Conservation (phyloP, 805 yeast species). For the Myxozyma geophila region DNA sequence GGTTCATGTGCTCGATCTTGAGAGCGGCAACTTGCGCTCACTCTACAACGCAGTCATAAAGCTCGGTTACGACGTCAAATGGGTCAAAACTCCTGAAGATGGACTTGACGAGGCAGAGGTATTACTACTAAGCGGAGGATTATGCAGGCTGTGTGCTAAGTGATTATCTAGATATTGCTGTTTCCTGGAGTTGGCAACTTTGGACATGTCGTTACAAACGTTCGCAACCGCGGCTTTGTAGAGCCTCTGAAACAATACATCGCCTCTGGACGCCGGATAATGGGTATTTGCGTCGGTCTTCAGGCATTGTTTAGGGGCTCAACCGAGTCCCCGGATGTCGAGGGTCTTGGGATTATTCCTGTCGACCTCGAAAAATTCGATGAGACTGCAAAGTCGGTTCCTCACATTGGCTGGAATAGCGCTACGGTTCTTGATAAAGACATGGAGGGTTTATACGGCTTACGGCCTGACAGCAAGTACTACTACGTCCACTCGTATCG, state of each 20-base stretch:
- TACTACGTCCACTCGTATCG: slow-evolving; percentile 97
- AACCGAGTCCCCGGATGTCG: slow-evolving; percentile 67
- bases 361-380: slow-evolving; percentile 65
- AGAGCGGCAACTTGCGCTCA: slow-evolving; percentile 92
- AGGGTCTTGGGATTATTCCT: slow-evolving; percentile 65
- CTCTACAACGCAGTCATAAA: slow-evolving; percentile 81
- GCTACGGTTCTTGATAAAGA: slow-evolving; percentile 42
- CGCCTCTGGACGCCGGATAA: slow-evolving; percentile 76
- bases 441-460: slow-evolving; percentile 55
- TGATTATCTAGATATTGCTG: slow-evolving; percentile 53
- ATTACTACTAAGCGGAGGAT: neutral
- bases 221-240: slow-evolving; percentile 64
- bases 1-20: slow-evolving; percentile 86
- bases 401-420: slow-evolving; percentile 96
- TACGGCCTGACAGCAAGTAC: slow-evolving; percentile 71
- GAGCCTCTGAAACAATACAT: slow-evolving; percentile 71
- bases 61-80: slow-evolving; percentile 70
- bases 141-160: neutral
- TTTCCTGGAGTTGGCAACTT: slow-evolving; percentile 98
- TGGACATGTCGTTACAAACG: slow-evolving; percentile 85
- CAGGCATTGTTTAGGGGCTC: slow-evolving; percentile 81
- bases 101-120: slow-evolving; percentile 51
- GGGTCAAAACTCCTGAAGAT: slow-evolving; percentile 64
- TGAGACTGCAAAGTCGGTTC: slow-evolving; percentile 74
- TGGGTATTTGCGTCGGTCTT: slow-evolving; percentile 98